Base-by-base conservation (phyloP, 164 flowering plant species). In the Dillenia turbinata region DNA sequence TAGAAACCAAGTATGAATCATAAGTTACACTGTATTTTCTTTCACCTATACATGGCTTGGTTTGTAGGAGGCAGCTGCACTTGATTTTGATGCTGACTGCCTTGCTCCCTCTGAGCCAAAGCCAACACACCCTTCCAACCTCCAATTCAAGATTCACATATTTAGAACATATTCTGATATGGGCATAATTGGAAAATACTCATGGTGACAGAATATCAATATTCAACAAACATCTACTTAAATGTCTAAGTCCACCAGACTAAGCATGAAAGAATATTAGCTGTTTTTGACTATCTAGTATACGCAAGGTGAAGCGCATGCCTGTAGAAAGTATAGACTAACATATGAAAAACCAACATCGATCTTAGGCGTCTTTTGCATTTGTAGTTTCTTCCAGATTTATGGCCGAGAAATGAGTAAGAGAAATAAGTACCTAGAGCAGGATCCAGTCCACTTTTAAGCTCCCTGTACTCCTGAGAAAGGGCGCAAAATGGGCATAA, bases 401-500 rank as follows among this genome's bases (percentile, higher is more conserved):
- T 33, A 33, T 33, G 40, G 40, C 40, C 40, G 7, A 10, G 55
- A 51, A 51, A 51, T 12, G 16, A 10, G 17, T 14, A 51, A 52
- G 55, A 15, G 22, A 7, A 52, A 16, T n/a, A 17, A 15, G 47
- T 75, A 78, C 82, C 77, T 46, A 75, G 48, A 57, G 77, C 64
- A 53, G 79, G 82, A 56, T 75, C 73, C 19, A 75, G 71, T 33
- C 71, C 72, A 63, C 77, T 61, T 53, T 66, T 48, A 11, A 75
- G 79, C 62, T 78, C 79, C 22, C 79, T 49, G 56, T 62, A 74
- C 52, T 79, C 80, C 48, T 84, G 85, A 53, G 81, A 78, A 67
- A 84, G 80, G 47, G 88, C 67, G 71, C 88, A 84, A 55, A 69
- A 75, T 43, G 78, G 74, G 49, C 81, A 84, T 66, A 78, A 71